Conservation (phyloP, 495 filamentous ascomycete species). For the Trichoderma orchidacearum region DNA sequence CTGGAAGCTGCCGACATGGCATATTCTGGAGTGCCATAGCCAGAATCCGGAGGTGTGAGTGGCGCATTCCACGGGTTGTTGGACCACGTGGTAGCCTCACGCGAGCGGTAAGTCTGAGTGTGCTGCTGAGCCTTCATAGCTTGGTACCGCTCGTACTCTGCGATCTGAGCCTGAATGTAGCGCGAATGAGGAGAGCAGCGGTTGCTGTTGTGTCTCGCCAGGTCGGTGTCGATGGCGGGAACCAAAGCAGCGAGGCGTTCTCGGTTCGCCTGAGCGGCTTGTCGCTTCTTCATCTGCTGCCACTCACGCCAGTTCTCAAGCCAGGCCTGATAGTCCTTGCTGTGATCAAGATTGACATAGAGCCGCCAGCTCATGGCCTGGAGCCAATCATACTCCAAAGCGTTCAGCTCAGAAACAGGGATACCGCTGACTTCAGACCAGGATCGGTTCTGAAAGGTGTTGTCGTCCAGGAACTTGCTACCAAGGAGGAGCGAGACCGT, state of each 20-base stretch:
- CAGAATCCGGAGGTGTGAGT: slow-evolving; percentile 34
- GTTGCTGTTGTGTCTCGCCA: slow-evolving; percentile 21
- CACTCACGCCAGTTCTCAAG: slow-evolving; percentile 72
- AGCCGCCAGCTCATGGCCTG: slow-evolving; percentile 72
- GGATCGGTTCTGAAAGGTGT: slow-evolving; percentile 97
- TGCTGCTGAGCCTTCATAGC: slow-evolving; percentile 16
- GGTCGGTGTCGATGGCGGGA: slow-evolving; percentile 55
- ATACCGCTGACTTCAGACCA: slow-evolving; percentile 98
- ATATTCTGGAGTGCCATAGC: slow-evolving; percentile 37
- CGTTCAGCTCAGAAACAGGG: slow-evolving; percentile 72
- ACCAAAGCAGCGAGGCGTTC: slow-evolving; percentile 42
- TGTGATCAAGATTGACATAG: slow-evolving; percentile 72
- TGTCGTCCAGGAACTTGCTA: slow-evolving; percentile 97
- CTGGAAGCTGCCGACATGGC: slow-evolving; percentile 25
- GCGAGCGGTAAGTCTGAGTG: slow-evolving; percentile 27
- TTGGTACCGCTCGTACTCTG: slow-evolving; percentile 33
- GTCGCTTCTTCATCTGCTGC: slow-evolving; percentile 46
- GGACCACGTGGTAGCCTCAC: slow-evolving; percentile 32
- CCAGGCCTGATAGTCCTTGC: slow-evolving; percentile 75
- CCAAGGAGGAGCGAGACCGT: slow-evolving; percentile 80
- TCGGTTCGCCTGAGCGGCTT: slow-evolving; percentile 32
- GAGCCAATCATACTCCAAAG: slow-evolving; percentile 86
- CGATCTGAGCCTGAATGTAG: slow-evolving; percentile 38
- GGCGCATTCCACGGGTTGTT: slow-evolving; percentile 20
- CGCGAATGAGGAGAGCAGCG: slow-evolving; percentile 24